phyloP scores from a whole-genome alignment of 768 basidiomycete species.

The Rhizopogon salebrosus region DNA sequence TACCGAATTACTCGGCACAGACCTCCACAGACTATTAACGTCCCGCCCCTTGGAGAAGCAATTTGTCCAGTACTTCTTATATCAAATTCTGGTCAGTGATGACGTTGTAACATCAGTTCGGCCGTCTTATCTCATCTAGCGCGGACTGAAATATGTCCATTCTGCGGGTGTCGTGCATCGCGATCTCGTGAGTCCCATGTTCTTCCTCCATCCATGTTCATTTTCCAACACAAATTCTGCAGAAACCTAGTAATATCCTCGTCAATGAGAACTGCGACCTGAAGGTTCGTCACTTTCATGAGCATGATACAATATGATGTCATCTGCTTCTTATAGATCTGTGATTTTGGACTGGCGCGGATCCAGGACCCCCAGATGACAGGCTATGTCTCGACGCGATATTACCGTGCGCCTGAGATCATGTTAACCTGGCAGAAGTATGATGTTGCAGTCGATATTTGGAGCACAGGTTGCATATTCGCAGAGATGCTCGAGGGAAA shows the following conservation, averaged over 20 bases:
- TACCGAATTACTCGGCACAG: constrained; percentile 96
- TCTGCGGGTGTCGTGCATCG: constrained; percentile 98
- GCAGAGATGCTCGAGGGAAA: constrained; percentile 99
- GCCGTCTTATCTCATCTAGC: constrained; percentile 39
- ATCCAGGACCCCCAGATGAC: constrained; percentile 99
- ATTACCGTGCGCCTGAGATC: constrained; percentile 99
- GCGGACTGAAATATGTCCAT: constrained; percentile 98
- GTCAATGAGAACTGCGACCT: constrained; percentile 99
- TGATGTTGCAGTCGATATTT: constrained; percentile 98
- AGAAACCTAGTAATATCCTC: constrained; percentile 99
- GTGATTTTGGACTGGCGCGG: constrained; percentile 96
- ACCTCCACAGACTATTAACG: constrained; percentile 94
- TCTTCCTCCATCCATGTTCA: background rate
- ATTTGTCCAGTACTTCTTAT: constrained; percentile 99
- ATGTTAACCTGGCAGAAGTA: constrained; percentile 99
- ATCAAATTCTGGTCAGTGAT: constrained; percentile 85
- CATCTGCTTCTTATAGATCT: constrained; percentile 56
- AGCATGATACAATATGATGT: constrained; percentile 4
- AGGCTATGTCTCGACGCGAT: constrained; percentile 97
- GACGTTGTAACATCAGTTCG: background rate
- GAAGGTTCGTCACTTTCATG: constrained; percentile 52
- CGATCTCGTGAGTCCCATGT: constrained; percentile 62
- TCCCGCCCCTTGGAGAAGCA: constrained; percentile 98
- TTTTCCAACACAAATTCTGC: constrained; percentile 1
- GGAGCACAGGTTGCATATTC: constrained; percentile 99